Base-by-base conservation (phyloP, 768 basidiomycete genomes). In the Leccinum uliginosum region DNA sequence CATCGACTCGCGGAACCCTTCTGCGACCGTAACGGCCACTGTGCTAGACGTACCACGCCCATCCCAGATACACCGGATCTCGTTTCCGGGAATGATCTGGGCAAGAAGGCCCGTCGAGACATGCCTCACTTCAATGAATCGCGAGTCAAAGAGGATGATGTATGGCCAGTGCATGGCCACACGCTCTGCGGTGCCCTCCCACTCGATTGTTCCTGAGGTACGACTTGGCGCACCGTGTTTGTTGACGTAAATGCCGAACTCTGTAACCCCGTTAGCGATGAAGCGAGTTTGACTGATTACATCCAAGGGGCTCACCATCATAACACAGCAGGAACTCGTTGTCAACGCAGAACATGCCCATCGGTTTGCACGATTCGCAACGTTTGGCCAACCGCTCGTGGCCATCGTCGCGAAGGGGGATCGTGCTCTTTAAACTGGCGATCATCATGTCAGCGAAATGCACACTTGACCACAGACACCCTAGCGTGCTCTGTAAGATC, bases 191-290 rank as follows among this genome's bases (percentile, higher is more conserved):
- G 83, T 87, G 17, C 93, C 92, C 71, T 98, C 95, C 93, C 93
- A 98, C 71, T 98, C 95, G 54, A 97, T 88, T 5, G 85, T 85
- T 19, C 83, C 81, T 17, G 80, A 75, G 6, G 74, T 63, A 29
- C 91, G 84, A 62, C 85, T 89, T 1, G 91, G 91, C 54, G 88
- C 85, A n/a, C 95, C 95, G 57, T 93, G 91, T 35, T 91, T 86
- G 71, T 95, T 86, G 27, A 97, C 93, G 64, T 91, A 96, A 38
- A 97, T 79, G 11, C 93, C 94, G 59, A 97, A 95, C 71, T 93
- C 91, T 91, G 60, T 5, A 21, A 56, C 43, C n/a, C 54, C 14
- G 21, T 65, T 23, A 57, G 50, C 55, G n/a, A 51, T 8, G 48
- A 27, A 49, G 45, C 2, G 21, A 8, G 23, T 40, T 56, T 15